Evolutionary conservation across 2,329 filamentous ascomycete genomes (phyloP), one percentile per base, ranked within the genome.

Genomic region (Fusarium chuoi): DNA sequence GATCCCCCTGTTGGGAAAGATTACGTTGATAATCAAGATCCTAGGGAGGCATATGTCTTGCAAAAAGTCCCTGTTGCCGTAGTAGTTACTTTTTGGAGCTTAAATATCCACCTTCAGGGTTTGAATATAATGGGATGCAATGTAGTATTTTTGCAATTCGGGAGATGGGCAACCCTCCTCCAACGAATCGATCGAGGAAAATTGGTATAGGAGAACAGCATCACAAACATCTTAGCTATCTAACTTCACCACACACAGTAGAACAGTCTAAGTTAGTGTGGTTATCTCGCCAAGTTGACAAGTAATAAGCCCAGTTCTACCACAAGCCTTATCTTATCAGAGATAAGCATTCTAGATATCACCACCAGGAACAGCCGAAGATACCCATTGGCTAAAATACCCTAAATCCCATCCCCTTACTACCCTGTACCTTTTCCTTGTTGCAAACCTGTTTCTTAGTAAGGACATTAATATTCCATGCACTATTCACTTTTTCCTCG

Each of bases 401-500:
- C 17, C 17, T 7, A 30, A 30, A 30, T 30, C 28, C 28, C n/a
- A n/a, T n/a, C n/a, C n/a, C n/a, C n/a, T 5, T 5, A 0, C 15
- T 49, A 51, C 48, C 48, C 48, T 51, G 8, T 35, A 24, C 48
- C 9, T 24, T 35, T 7, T 51, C 13, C 7, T 48, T 7, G 1
- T 17, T 7, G 26, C 9, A 17, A 14, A 15, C 45, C 14, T 30
- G 5, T 9, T 28, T 22, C 20, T 30, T 15, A 8, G 11, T 10
- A 7, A 15, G 4, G 13, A 22, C 9, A 5, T 17, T 1, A 22
- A 30, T 17, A 7, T 14, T 28, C 14, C 22, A 30, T 22, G 20
- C 9, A 48, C 26, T 48, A 7, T 6, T n/a, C 6, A 7, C 5
- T 30, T 48, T 22, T 30, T 7, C 13, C 13, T 30, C 4, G 20